These are phyloP conservation scores for Inonotus hispidus DNA, from an alignment of 1,284 basidiomycete species.

Conservation along the genomic window DNA sequence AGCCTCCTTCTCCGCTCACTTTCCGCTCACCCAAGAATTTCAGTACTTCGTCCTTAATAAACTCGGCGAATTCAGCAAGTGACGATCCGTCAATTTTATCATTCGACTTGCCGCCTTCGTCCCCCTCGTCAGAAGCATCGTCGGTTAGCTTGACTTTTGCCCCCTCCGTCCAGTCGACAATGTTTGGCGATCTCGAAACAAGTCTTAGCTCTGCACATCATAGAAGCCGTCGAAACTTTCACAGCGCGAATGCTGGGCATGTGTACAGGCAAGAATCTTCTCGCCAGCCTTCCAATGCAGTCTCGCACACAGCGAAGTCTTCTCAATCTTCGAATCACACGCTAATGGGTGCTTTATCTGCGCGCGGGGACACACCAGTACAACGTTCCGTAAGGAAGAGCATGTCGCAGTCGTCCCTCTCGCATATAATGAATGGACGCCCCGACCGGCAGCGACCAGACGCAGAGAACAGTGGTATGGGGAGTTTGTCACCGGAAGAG, in stretches of 20 bases:
- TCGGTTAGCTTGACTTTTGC: slow-evolving; percentile 16
- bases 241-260: slow-evolving; percentile 6
- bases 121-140: slow-evolving; percentile 11
- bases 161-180: not conserved
- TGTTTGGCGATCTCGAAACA: not conserved
- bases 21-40: slow-evolving; percentile 13
- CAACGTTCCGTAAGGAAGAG: slow-evolving; percentile 17
- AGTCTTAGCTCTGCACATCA: not conserved
- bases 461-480: slow-evolving; percentile 10
- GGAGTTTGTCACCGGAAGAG: slow-evolving; percentile 12
- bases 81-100: slow-evolving; percentile 15
- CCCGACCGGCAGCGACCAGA: slow-evolving; percentile 11
- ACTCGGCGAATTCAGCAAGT: slow-evolving; percentile 4
- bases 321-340: slow-evolving; percentile 15
- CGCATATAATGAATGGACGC: not conserved
- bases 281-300: not conserved
- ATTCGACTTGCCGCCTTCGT: slow-evolving; percentile 15
- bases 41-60: slow-evolving; percentile 11
- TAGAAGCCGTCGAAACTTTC: not conserved
- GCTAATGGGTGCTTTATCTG: slow-evolving; percentile 8
- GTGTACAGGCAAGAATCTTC: not conserved
- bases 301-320: slow-evolving; percentile 11
- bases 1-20: slow-evolving; percentile 14
- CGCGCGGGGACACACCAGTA: slow-evolving; percentile 13
- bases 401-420: slow-evolving; percentile 15